A percentile compares a stretch with the other conserved stretches of the same genome.
These are phyloP conservation scores for Chlamydomonas incerta DNA, from an alignment of 139 green algal genomes.

Conservation along the genomic window DNA sequence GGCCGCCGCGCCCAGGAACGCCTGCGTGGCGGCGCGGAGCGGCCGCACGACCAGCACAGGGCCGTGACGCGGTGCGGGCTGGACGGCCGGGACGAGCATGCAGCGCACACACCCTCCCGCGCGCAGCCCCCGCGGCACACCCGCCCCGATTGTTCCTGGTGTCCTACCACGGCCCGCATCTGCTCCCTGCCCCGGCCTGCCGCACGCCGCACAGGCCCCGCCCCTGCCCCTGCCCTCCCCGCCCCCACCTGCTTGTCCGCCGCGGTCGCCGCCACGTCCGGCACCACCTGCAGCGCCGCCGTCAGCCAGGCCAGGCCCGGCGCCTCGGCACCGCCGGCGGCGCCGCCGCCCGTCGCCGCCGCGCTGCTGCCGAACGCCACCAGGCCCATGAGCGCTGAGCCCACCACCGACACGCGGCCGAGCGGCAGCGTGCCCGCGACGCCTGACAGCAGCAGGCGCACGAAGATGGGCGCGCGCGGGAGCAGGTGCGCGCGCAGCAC, in stretches of 20 bases:
- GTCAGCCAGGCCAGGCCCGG: conserved; percentile 64
- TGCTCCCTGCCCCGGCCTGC: too few relatives aligned
- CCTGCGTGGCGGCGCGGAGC: too few relatives aligned
- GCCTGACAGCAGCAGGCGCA: conserved; percentile 67
- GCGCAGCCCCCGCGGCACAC: too few relatives aligned
- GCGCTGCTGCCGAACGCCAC: conserved; percentile 40
- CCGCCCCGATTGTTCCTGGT: too few relatives aligned
- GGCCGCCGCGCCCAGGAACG: conserved; percentile 11
- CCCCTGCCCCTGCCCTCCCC: not conserved
- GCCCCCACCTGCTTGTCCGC: conserved; percentile 67
- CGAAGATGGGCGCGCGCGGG: conserved; percentile 5
- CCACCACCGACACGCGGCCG: conserved; percentile 59
- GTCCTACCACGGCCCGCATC: not conserved
- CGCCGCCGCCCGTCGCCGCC: conserved; percentile 50
- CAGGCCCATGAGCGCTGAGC: conserved; percentile 65
- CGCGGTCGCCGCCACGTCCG: conserved; percentile 52
- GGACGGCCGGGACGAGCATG: too few relatives aligned
- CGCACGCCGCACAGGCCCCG: too few relatives aligned
- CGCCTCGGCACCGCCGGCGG: conserved; percentile 42
- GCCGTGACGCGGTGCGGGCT: too few relatives aligned
- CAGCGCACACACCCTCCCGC: too few relatives aligned
- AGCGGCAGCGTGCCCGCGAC: conserved; percentile 63
- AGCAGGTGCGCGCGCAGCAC: conserved; percentile 34
- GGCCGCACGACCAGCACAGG: too few relatives aligned
- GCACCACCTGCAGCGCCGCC: conserved; percentile 60